Percentiles rank a stretch among this genome's conserved stretches.
Conservation (phyloP, 2,329 filamentous ascomycete genomes). For the Colletotrichum sp. region DNA sequence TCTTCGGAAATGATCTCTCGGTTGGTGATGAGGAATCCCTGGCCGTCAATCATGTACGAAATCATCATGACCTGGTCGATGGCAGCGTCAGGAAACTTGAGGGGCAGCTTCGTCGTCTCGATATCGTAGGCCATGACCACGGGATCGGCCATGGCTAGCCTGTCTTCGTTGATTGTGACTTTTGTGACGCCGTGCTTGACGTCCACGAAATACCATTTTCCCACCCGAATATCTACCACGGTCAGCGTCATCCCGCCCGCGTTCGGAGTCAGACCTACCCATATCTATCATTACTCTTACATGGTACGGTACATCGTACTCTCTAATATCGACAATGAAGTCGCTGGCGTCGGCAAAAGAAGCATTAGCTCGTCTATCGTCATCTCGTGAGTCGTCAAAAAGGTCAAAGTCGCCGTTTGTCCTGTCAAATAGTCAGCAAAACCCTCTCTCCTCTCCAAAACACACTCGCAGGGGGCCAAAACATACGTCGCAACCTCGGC, state of each 20-base stretch:
- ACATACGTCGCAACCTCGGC: conserved; percentile 89
- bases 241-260: conserved; percentile 24
- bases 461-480: neutral
- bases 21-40: conserved; percentile 97
- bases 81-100: conserved; percentile 95
- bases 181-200: conserved; percentile 88
- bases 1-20: conserved; percentile 97
- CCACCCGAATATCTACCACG: conserved; percentile 82
- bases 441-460: too few species aligned
- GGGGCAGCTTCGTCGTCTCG: conserved; percentile 91
- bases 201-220: conserved; percentile 96
- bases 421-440: conserved; percentile 44
- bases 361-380: conserved; percentile 79
- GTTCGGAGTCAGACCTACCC: conserved; percentile 51
- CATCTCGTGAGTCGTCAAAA: conserved; percentile 86
- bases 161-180: conserved; percentile 85
- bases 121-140: conserved; percentile 99
- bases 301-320: conserved; percentile 99
- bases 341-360: conserved; percentile 88
- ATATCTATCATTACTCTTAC: conserved; percentile 98
- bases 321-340: conserved; percentile 97
- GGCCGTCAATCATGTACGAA: conserved; percentile 99
- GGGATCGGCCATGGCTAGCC: conserved; percentile 88
- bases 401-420: conserved; percentile 87
- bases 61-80: conserved; percentile 99